phyloP scores from a whole-genome alignment of 495 filamentous ascomycete genomes.

The Penicillium pulvis region DNA sequence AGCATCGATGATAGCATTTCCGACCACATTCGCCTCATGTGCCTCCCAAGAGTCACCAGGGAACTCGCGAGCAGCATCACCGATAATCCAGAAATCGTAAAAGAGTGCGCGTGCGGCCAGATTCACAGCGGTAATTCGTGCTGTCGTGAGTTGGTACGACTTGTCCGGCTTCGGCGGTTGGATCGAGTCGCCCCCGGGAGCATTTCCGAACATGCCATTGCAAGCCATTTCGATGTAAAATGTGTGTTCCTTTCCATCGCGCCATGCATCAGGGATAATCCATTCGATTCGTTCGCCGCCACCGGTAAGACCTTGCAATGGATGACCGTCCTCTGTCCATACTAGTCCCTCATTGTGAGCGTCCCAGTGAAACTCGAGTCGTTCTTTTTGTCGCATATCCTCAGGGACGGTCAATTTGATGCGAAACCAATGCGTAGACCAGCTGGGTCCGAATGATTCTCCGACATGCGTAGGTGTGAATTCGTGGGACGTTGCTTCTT shows the following conservation, averaged over 20 bases:
- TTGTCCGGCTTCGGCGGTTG: constrained; percentile 84
- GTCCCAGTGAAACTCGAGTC: constrained; percentile 95
- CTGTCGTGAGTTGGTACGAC: constrained; percentile 71
- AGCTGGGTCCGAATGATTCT: constrained; percentile 84
- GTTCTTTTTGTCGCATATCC: constrained; percentile 68
- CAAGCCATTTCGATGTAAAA: constrained; percentile 99
- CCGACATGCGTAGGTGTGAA: constrained; percentile 78
- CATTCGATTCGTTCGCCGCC: constrained; percentile 87
- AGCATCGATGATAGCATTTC: constrained; percentile 83
- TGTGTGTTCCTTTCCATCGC: constrained; percentile 81
- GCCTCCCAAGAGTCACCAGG: constrained; percentile 80
- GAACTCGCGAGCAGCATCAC: constrained; percentile 81
- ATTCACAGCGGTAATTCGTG: constrained; percentile 90
- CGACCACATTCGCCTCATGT: constrained; percentile 79
- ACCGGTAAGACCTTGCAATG: constrained; percentile 91
- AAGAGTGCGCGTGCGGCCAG: constrained; percentile 77
- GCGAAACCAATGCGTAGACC: constrained; percentile 99
- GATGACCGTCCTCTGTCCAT: constrained; percentile 84
- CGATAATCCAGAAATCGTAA: constrained; percentile 95
- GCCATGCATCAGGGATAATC: constrained; percentile 77
- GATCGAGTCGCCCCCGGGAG: constrained; percentile 79
- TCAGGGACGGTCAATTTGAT: constrained; percentile 75
- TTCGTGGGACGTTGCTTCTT: constrained; percentile 79
- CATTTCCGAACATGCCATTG: constrained; percentile 98
- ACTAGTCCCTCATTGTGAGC: constrained; percentile 88